phyloP scores from a whole-genome alignment of 495 filamentous ascomycete genomes.

The Lepraria neglecta region DNA sequence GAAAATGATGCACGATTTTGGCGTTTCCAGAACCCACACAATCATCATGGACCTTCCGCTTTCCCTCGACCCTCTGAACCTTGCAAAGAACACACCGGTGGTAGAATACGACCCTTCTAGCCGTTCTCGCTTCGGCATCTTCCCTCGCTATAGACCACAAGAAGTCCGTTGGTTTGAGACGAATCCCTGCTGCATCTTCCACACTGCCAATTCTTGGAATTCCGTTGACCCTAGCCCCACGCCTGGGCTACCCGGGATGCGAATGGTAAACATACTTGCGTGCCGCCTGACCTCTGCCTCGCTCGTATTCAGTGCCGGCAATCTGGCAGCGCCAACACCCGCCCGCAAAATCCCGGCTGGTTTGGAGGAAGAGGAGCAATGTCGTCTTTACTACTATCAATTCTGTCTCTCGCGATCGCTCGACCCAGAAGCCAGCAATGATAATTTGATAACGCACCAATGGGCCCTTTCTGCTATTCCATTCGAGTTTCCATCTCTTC shows the following conservation, averaged over 20 bases:
- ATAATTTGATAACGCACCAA: constrained; percentile 45
- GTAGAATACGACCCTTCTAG: constrained; percentile 48
- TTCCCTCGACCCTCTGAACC: constrained; percentile 53
- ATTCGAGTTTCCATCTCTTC: constrained; percentile 56
- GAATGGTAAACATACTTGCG: constrained; percentile 48
- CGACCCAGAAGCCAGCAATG: background rate
- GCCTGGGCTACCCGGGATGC: constrained; percentile 5
- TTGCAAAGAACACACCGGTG: constrained; percentile 45
- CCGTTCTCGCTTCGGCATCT: constrained; percentile 55
- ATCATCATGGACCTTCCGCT: constrained; percentile 62
- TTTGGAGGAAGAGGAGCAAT: constrained; percentile 52
- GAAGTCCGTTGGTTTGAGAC: constrained; percentile 58
- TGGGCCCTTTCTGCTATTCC: constrained; percentile 56
- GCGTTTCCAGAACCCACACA: constrained; percentile 52
- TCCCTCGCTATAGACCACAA: constrained; percentile 51
- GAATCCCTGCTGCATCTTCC: constrained; percentile 57
- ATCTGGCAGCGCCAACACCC: constrained; percentile 41
- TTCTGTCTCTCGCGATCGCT: constrained; percentile 38
- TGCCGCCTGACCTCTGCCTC: constrained; percentile 57
- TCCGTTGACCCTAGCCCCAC: constrained; percentile 23
- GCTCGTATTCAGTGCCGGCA: constrained; percentile 53
- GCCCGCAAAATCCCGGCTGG: constrained; percentile 27
- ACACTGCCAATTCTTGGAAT: constrained; percentile 63
- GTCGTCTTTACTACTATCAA: constrained; percentile 59
- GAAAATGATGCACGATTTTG: constrained; percentile 70